Base-by-base conservation (phyloP, 352 stramenopile genomes). In the Lagenidium giganteum region DNA sequence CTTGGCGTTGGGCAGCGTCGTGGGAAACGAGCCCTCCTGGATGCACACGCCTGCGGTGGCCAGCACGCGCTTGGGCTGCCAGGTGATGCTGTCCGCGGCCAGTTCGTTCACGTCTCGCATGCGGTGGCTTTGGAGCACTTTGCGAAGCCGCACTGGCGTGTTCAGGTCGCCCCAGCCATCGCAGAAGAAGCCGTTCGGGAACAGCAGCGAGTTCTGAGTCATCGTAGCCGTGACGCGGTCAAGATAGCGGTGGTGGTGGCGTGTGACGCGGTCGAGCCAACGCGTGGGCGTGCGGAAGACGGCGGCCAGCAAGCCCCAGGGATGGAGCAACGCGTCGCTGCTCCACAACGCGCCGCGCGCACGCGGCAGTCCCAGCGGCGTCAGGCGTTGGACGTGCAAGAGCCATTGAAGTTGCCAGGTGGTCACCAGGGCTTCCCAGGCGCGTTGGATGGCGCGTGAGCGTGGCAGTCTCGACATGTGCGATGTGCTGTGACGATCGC, bases 161-260 rank as follows among this genome's bases (percentile, higher is more conserved):
- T 66, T 70, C 20, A 83, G 48, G 45, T 86, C 73, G 8, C 73
- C 73, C 73, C 73, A 86, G 0, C 70, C 73, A 28, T 86, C 73
- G 13, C 65, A 70, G 48, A 86, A 86, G 55, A 83, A 86, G 12
- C 73, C 73, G 18, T 63, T 61, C 1, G 73, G 73, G 34, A 83
- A 86, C 17, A 86, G 39, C 21, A 83, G 34, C 5, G 67, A 53
- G 44, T 69, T 74, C 34, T 86, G 73, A 25, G 73, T 82, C n/a
- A 86, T 47, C 17, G 58, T 54, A 11, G 70, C 73, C 13, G 67
- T 67, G 16, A 49, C 52, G 29, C 67, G 63, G 44, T 86, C 73
- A 41, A 82, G 54, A 21, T 76, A 80, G 18, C 67, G 61, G 29
- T 86, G 73, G 41, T 86, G 73, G 14, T 47, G 53, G 22, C 47